Base-by-base conservation (phyloP, 768 basidiomycete species). In the Mycena venus region DNA sequence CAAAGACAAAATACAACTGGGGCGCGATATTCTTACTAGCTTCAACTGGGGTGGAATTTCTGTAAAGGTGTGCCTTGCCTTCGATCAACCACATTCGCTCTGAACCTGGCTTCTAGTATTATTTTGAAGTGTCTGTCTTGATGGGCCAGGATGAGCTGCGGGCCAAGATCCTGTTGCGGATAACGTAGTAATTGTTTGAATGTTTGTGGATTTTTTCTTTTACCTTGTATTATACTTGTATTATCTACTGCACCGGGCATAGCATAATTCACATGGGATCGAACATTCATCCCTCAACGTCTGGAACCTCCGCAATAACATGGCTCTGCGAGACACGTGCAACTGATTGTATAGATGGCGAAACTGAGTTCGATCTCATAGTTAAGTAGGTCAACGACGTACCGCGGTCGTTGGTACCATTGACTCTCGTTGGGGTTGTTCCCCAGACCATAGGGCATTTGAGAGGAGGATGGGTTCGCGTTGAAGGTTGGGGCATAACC, bases 11-110 rank as follows among this genome's bases (percentile, higher is more conserved):
- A 63, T 89, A n/a, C 75, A 80, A 29, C 77, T 89, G 7, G 78
- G 83, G 23, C 86, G 81, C 75, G 81, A 82, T 47, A 85, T 89
- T 81, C 66, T 88, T 0, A 84, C 87, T 8, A 80, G 83, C 23
- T 78, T 88, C 38, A 81, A 87, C 32, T 89, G 88, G 87, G 79
- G 79, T 27, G 88, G 88, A 0, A 72, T 90, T 21, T 82, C 81
- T 27, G 81, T 89, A 19, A 84, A 87, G 81, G 88, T 88, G 83
- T 49, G 4, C 77, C 15, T 34, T 55, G 36, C 21, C 23, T 44
- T 47, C 60, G 51, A 17, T 42, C 17, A 15, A 9, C 4, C 3
- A 8, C 21, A 23, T 23, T 11, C n/a, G 42, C 7, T 32, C 40
- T 64, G 21, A 51, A 14, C 29, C 1, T 9, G 31, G 25, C 23